These are phyloP conservation scores for Cladosporium sp. DNA, from an alignment of 2,329 filamentous ascomycete species.

Conservation along the genomic window DNA sequence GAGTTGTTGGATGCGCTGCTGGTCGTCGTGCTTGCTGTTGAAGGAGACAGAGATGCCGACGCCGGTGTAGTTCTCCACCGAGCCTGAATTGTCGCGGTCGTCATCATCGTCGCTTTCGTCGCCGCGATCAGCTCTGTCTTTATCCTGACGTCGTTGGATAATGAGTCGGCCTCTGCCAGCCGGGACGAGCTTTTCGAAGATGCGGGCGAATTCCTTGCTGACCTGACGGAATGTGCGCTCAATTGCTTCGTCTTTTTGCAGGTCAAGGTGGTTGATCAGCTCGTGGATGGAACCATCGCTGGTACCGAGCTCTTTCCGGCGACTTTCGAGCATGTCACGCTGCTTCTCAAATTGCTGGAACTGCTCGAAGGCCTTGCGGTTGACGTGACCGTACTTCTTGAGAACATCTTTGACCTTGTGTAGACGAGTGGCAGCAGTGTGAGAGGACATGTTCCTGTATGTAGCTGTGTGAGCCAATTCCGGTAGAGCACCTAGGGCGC, in stretches of 20 bases:
- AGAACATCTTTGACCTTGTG: conserved; percentile 90
- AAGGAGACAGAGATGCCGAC: conserved; percentile 97
- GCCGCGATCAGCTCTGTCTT: conserved; percentile 65
- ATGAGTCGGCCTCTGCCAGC: conserved; percentile 88
- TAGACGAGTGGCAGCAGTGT: conserved; percentile 65
- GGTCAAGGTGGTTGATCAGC: conserved; percentile 87
- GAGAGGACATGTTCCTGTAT: conserved; percentile 79
- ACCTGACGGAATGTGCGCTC: conserved; percentile 99
- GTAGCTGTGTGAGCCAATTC: conserved; percentile 86
- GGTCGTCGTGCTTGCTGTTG: conserved; percentile 97
- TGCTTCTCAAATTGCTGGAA: conserved; percentile 96
- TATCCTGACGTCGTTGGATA: conserved; percentile 89
- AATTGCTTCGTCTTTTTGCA: conserved; percentile 95
- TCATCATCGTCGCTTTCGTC: conserved; percentile 50
- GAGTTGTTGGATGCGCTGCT: conserved; percentile 95
- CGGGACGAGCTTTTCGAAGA: conserved; percentile 93
- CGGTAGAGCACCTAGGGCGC: conserved; percentile 87
- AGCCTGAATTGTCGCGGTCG: conserved; percentile 40
- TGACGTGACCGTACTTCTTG: conserved; percentile 97
- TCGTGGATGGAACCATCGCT: conserved; percentile 87
- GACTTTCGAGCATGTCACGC: conserved; percentile 80
- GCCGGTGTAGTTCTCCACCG: conserved; percentile 91
- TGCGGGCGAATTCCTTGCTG: conserved; percentile 84
- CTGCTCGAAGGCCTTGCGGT: conserved; percentile 99
- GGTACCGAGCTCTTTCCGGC: conserved; percentile 81